Conservation (phyloP, 2,329 filamentous ascomycete species). For the Dactylellina cionopaga region DNA sequence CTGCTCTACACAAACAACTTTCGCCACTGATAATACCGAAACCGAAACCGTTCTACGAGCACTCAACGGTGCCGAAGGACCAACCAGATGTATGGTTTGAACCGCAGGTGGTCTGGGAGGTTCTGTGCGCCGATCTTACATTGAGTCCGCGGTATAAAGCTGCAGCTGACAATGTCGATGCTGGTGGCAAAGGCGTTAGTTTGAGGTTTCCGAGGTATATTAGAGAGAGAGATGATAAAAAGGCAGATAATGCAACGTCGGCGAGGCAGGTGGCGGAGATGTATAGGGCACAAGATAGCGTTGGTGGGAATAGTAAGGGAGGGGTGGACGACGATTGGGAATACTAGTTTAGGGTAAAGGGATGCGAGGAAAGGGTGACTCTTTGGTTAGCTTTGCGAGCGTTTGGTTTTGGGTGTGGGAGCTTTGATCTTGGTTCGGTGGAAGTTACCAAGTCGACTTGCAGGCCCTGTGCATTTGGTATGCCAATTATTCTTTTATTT, state of each 20-base stretch:
- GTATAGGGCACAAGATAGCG: slow-evolving; percentile 94
- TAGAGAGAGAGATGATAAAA: slow-evolving; percentile 92
- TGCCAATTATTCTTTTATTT: background rate
- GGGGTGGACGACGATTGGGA: slow-evolving; percentile 97
- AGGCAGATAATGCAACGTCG: slow-evolving; percentile 86
- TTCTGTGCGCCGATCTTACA: slow-evolving; percentile 94
- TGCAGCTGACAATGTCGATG: slow-evolving; percentile 75
- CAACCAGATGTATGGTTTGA: slow-evolving; percentile 99
- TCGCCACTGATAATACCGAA: slow-evolving; percentile 83
- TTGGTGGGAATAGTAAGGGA: slow-evolving; percentile 68
- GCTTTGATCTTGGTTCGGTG: too few species aligned
- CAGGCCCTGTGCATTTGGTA: background rate
- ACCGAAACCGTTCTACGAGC: slow-evolving; percentile 92
- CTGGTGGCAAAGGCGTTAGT: slow-evolving; percentile 79
- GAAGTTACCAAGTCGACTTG: background rate
- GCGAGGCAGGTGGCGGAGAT: slow-evolving; percentile 91
- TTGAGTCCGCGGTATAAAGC: slow-evolving; percentile 92
- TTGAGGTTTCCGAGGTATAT: slow-evolving; percentile 94
- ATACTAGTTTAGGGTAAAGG: slow-evolving; percentile 70
- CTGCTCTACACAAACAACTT: slow-evolving; percentile 81
- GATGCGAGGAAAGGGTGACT: background rate
- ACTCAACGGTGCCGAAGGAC: slow-evolving; percentile 84
- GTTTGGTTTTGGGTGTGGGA: background rate
- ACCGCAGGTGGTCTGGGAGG: slow-evolving; percentile 93
- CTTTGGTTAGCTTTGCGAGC: background rate